These are phyloP conservation scores for Cladosporium halotolerans DNA, from an alignment of 2,329 filamentous ascomycete genomes.

Conservation along the genomic window DNA sequence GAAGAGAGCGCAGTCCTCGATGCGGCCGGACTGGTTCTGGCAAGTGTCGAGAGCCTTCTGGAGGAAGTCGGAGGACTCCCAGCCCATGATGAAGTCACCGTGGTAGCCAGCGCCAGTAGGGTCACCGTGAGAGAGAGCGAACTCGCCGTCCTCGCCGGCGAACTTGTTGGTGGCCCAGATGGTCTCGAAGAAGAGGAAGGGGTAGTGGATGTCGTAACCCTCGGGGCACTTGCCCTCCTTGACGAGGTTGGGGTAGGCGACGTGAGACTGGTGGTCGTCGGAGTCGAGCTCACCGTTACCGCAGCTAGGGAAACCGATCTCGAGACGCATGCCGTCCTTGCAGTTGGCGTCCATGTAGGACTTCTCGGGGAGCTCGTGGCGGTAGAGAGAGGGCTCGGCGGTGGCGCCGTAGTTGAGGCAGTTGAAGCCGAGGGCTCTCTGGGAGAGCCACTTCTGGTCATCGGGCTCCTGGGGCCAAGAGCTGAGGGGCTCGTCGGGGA, in stretches of 20 bases:
- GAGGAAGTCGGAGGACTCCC: conserved; percentile 60
- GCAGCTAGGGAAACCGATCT: conserved; percentile 84
- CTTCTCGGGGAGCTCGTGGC: conserved; percentile 78
- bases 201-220: conserved; percentile 60
- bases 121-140: conserved; percentile 74
- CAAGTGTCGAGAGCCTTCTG: conserved; percentile 68
- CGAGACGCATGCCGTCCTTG: conserved; percentile 70
- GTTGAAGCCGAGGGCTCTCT: conserved; percentile 90
- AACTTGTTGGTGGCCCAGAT: conserved; percentile 72
- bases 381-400: conserved; percentile 69
- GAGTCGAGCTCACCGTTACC: conserved; percentile 66
- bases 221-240: conserved; percentile 70
- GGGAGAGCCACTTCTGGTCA: conserved; percentile 63
- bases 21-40: conserved; percentile 61
- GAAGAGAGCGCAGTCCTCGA: conserved; percentile 72
- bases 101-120: conserved; percentile 66
- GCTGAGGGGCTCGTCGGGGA: conserved; percentile 64
- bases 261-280: conserved; percentile 54
- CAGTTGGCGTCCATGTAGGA: conserved; percentile 74
- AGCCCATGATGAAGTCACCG: conserved; percentile 74
- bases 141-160: conserved; percentile 56
- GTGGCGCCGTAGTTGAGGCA: conserved; percentile 71
- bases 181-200: conserved; percentile 76
- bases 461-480: conserved; percentile 59
- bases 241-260: conserved; percentile 72